Conservation (phyloP, 2,329 filamentous ascomycete species). For the Diaporthe sp. region DNA sequence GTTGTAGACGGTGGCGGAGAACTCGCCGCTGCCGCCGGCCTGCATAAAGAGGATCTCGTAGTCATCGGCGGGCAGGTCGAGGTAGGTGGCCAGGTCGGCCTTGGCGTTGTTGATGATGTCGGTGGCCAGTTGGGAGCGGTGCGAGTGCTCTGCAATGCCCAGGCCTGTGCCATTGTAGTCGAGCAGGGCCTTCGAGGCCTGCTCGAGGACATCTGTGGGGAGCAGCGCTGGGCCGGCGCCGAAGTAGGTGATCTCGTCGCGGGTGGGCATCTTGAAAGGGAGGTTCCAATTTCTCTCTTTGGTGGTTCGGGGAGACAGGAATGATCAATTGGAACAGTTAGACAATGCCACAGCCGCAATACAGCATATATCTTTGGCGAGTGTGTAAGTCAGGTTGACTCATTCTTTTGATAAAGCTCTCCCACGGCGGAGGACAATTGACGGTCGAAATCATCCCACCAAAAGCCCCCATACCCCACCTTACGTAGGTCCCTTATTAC, state of each 20-base stretch:
- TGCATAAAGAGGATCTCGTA: conserved; percentile 94
- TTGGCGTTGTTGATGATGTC: conserved; percentile 86
- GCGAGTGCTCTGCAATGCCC: conserved; percentile 90
- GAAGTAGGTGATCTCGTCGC: conserved; percentile 86
- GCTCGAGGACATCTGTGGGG: conserved; percentile 84
- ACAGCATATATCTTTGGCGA: not conserved
- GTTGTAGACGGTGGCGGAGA: conserved; percentile 88
- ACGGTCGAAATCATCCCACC: conserved; percentile 18
- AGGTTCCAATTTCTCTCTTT: not conserved
- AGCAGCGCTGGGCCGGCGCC: conserved; percentile 91
- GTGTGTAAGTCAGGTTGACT: not conserved
- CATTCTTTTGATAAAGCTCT: not conserved
- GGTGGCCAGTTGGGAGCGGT: conserved; percentile 84
- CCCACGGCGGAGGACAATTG: not conserved
- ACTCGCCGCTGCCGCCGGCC: conserved; percentile 87
- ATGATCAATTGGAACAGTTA: not conserved
- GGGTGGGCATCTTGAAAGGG: conserved; percentile 71
- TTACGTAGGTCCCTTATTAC: conserved; percentile 18
- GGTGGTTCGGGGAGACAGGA: not conserved
- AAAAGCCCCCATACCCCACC: conserved; percentile 11
- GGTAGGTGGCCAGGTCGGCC: conserved; percentile 77
- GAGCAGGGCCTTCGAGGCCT: conserved; percentile 81
- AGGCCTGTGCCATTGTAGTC: conserved; percentile 87
- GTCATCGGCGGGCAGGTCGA: conserved; percentile 82
- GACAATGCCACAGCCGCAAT: not conserved